Evolutionary conservation across 2,329 filamentous ascomycete species (phyloP), one percentile per base, ranked within the genome.

Genomic region (Alternaria ethzedia): DNA sequence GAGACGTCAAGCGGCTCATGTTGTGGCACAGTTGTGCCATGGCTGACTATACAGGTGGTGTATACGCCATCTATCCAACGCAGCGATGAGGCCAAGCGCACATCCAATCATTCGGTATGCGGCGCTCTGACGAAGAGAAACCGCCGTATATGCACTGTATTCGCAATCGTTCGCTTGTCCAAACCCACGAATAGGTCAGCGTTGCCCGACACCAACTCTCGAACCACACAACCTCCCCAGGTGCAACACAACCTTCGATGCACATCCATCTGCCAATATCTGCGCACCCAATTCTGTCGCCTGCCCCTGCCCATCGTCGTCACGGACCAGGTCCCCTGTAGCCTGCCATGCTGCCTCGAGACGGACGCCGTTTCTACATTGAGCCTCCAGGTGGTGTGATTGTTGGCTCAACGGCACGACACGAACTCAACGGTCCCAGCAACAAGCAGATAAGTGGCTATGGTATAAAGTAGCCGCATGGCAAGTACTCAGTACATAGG

Each of bases 141-240:
- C 67, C 59, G 68, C 67, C 66, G 69, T 69, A 67, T 60, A 66
- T 57, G 57, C 45, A 58, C 49, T 60, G 66, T 43, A 70, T 64
- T 69, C 62, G 62, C 62, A 71, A 70, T 68, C 57, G 51, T 55
- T 67, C 66, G 68, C 63, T 64, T 65, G 57, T 10, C 17, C 17
- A 30, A 36, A 44, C 56, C 56, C 59, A 47, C 71, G 63, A 72
- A 72, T 74, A 59, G 55, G 57, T 60, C 28, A 30, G 51, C 63
- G 56, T 69, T 50, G 52, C 66, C 47, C 41, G 45, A 46, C 70
- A 72, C 70, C 70, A 74, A 52, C 63, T 61, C 12, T 50, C 32
- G 47, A 64, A 30, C 55, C 58, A 23, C 59, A 64, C 58, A 59
- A 68, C 63, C 65, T 64, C 63, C 66, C 62, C 69, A 65, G 46